Evolutionary conservation across 495 filamentous ascomycete genomes (phyloP), one percentile per base, ranked within the genome.

Genomic region (Penicillium dipodomyicola): DNA sequence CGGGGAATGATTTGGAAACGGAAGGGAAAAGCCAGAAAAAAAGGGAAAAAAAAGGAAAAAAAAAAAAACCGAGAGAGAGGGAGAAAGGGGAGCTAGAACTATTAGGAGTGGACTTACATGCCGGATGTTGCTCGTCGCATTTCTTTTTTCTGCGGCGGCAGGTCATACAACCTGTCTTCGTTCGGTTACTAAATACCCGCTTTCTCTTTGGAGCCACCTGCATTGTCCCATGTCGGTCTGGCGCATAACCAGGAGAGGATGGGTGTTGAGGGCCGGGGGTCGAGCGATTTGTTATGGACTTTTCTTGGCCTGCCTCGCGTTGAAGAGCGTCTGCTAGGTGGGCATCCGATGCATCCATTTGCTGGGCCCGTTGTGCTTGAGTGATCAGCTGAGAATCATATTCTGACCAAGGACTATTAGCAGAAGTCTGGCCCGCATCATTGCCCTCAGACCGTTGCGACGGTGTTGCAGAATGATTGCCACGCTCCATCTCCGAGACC

Each of bases 81-180:
- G 20, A 20, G 20, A 20, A 20, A 20, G 20, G n/a, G 22, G 32
- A 14, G 40, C 20, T 32, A 49, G 27, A 42, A 20, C 49, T 23
- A 40, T 17, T n/a, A 17, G 49, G 49, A 17, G 39, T 40, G 7
- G 42, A 75, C 79, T 76, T 63, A 96, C 94, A 98, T 77, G 92
- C 87, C 42, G 94, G 94, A 72, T 96, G 93, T 58, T 82, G 82
- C 75, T 98, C 94, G 65, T 98, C 94, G 68, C 94, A 98, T 72
- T 98, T 98, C 83, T 98, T 98, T 82, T 98, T 98, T 45, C 94
- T 83, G 62, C 86, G 83, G 52, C 94, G 81, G 70, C 94, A 98
- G 27, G 94, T 98, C 76, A 96, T 88, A 69, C 94, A 98, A 17
- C 94, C 94, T 32, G 94, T 97, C 76, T 97, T 97, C 17, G 94